Evolutionary conservation across 345 rosid genomes (phyloP).

Genomic region (Eucalyptus shirleyi): DNA sequence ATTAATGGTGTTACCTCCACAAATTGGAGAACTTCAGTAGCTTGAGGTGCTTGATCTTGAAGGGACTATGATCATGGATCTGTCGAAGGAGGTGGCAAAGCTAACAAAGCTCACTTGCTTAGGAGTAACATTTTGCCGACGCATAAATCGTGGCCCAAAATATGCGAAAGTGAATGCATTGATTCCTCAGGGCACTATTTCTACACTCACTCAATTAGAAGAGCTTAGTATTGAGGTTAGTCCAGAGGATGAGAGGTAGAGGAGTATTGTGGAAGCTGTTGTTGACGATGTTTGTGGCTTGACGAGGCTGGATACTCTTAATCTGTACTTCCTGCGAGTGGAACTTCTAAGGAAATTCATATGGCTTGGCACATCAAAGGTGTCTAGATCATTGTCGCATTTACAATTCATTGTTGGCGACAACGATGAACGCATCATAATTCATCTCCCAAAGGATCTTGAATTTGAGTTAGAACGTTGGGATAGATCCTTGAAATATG

Average conservation of each 20-base stretch:
- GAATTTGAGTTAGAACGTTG: background rate
- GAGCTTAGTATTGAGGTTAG: background rate
- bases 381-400: background rate
- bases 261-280: background rate
- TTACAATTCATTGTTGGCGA: conserved; percentile 5
- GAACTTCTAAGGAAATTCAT: background rate
- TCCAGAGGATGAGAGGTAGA: background rate
- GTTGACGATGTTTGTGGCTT: background rate
- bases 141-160: background rate
- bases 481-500: background rate
- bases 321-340: background rate
- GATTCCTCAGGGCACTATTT: background rate
- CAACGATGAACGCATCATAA: background rate
- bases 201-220: background rate
- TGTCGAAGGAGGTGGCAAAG: background rate
- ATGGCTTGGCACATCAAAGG: background rate
- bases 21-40: background rate
- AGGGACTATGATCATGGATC: background rate
- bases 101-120: background rate
- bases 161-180: background rate
- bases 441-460: background rate
- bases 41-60: background rate
- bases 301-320: background rate
- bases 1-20: background rate
- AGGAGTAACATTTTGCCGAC: background rate